phyloP scores from a whole-genome alignment of 2,329 filamentous ascomycete species.

The Aulographum hederae region DNA sequence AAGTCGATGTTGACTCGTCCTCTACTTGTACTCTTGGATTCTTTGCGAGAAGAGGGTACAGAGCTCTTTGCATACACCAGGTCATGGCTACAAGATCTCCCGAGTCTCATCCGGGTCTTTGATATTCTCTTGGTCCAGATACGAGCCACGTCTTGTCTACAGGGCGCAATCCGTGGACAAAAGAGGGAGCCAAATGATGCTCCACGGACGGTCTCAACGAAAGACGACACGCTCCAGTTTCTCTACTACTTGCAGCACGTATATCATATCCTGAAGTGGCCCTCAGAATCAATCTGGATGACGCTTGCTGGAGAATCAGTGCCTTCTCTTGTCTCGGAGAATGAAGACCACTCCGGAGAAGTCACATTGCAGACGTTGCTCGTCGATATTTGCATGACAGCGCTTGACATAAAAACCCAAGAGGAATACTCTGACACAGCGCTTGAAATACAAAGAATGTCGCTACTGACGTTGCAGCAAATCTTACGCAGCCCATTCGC shows the following conservation, averaged over 20 bases:
- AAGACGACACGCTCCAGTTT: slow-evolving; percentile 55
- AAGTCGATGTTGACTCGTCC: slow-evolving; percentile 64
- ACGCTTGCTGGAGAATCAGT: slow-evolving; percentile 46
- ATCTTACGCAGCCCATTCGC: slow-evolving; percentile 48
- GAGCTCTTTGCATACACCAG: slow-evolving; percentile 61
- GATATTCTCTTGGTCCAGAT: slow-evolving; percentile 10
- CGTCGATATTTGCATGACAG: slow-evolving; percentile 44
- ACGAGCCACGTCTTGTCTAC: background rate
- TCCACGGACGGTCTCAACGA: too few relatives aligned
- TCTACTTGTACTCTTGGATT: slow-evolving; percentile 64
- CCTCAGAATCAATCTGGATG: slow-evolving; percentile 51
- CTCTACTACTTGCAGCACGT: slow-evolving; percentile 63
- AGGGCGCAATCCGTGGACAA: too few relatives aligned
- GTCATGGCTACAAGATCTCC: slow-evolving; percentile 55
- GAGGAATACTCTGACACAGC: slow-evolving; percentile 24
- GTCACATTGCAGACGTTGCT: slow-evolving; percentile 48
- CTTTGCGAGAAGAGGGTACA: slow-evolving; percentile 51
- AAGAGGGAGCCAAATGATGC: too few relatives aligned
- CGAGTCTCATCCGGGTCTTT: slow-evolving; percentile 31
- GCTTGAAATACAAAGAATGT: slow-evolving; percentile 49
- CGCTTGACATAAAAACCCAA: slow-evolving; percentile 28
- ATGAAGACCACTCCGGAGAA: slow-evolving; percentile 25
- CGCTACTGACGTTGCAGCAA: slow-evolving; percentile 45
- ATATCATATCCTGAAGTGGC: slow-evolving; percentile 51
- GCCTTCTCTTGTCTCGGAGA: slow-evolving; percentile 25